Conservation (phyloP, 208 protist genomes). For the Acanthamoeba polyphaga region DNA sequence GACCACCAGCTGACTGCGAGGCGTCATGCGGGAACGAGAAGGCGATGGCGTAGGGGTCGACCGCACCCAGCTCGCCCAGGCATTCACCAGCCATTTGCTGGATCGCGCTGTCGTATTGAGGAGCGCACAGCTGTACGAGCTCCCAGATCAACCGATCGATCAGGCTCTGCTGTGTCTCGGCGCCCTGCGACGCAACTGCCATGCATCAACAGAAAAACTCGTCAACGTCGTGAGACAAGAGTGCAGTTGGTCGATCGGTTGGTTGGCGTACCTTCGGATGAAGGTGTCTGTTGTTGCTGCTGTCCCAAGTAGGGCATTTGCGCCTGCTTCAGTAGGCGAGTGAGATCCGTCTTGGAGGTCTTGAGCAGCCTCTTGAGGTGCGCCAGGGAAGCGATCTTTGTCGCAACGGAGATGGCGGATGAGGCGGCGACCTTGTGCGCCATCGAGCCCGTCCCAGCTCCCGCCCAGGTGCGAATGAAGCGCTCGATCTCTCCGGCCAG, state of each 20-base stretch:
- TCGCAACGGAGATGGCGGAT: conserved; percentile 63
- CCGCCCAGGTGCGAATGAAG: conserved; percentile 57
- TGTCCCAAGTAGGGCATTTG: conserved; percentile 1
- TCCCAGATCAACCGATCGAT: conserved; percentile 70
- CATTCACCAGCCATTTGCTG: conserved; percentile 72
- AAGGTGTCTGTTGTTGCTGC: background rate
- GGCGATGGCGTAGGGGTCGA: conserved; percentile 69
- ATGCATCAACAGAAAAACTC: background rate
- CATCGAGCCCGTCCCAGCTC: conserved; percentile 40
- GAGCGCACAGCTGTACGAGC: conserved; percentile 65
- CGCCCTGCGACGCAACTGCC: background rate
- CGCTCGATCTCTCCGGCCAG: conserved; percentile 63
- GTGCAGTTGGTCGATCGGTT: background rate
- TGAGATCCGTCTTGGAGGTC: conserved; percentile 59
- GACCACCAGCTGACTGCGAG: background rate
- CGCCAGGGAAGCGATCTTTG: conserved; percentile 20
- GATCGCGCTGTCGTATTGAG: conserved; percentile 41
- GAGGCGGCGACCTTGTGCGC: conserved; percentile 24
- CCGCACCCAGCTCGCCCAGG: conserved; percentile 66
- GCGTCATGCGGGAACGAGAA: conserved; percentile 63
- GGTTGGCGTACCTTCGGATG: background rate
- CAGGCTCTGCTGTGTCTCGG: conserved; percentile 44
- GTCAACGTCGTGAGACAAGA: background rate
- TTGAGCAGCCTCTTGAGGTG: conserved; percentile 75
- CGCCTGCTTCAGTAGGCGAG: conserved; percentile 52